These are phyloP conservation scores for Lentinula boryana DNA, from an alignment of 768 basidiomycete genomes.

Conservation along the genomic window DNA sequence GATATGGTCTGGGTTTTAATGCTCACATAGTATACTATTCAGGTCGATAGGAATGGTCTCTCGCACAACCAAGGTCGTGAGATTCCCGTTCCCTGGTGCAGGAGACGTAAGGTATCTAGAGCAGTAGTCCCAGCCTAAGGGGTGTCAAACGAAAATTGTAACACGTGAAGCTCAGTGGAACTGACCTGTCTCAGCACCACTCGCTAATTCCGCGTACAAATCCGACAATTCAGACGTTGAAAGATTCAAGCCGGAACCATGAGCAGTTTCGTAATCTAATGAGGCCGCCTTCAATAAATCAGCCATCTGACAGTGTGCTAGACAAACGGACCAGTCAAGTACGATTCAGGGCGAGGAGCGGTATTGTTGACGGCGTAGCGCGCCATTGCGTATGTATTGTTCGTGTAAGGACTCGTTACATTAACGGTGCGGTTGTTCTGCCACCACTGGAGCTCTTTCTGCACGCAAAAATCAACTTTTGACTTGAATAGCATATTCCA, in stretches of 20 bases:
- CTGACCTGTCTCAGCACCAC: slow-evolving; percentile 77
- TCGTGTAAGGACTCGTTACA: slow-evolving; percentile 68
- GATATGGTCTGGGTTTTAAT: too few relatives aligned
- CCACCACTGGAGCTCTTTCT: slow-evolving; percentile 89
- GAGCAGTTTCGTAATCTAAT: slow-evolving; percentile 73
- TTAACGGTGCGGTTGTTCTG: slow-evolving; percentile 58
- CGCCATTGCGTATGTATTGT: slow-evolving; percentile 57
- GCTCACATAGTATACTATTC: slow-evolving; percentile 81
- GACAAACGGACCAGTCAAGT: slow-evolving; percentile 42
- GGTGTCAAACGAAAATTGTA: background rate
- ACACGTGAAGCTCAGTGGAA: slow-evolving; percentile 8
- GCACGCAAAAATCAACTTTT: background rate
- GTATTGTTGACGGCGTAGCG: slow-evolving; percentile 76
- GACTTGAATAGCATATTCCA: background rate
- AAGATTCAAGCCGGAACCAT: slow-evolving; percentile 52
- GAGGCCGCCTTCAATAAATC: slow-evolving; percentile 9
- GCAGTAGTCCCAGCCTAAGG: slow-evolving; percentile 46
- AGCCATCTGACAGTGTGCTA: slow-evolving; percentile 2
- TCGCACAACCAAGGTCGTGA: slow-evolving; percentile 68
- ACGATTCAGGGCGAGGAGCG: slow-evolving; percentile 88
- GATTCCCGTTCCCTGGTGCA: slow-evolving; percentile 38
- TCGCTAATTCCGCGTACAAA: slow-evolving; percentile 85
- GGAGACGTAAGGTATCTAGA: slow-evolving; percentile 38
- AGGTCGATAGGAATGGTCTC: slow-evolving; percentile 70
- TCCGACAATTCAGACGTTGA: slow-evolving; percentile 53